Percentiles rank a stretch among this genome's conserved stretches.
These are phyloP conservation scores for Daldinia caldariorum DNA, from an alignment of 495 filamentous ascomycete species.

Conservation along the genomic window DNA sequence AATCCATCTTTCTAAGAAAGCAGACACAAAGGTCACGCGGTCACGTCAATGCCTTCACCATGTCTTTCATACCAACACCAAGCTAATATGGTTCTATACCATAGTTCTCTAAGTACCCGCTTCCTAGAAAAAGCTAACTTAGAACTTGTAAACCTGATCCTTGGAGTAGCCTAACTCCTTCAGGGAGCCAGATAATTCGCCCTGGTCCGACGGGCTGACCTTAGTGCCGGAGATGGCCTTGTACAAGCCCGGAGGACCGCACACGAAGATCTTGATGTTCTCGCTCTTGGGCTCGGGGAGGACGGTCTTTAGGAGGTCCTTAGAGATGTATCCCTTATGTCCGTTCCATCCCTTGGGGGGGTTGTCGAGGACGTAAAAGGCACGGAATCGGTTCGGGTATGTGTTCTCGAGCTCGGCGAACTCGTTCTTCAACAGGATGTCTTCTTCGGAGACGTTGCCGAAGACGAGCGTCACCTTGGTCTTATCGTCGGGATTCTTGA, in stretches of 20 bases:
- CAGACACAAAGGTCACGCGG: not conserved
- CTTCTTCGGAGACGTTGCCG: conserved; percentile 84
- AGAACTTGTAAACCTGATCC: conserved; percentile 99
- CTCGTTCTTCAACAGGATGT: conserved; percentile 89
- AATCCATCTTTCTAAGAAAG: conserved; percentile 14
- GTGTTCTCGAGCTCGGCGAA: conserved; percentile 85
- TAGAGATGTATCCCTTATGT: conserved; percentile 79
- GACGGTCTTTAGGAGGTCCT: conserved; percentile 91
- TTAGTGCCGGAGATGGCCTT: conserved; percentile 90
- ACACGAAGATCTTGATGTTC: conserved; percentile 92
- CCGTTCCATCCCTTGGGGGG: conserved; percentile 83
- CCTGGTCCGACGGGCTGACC: conserved; percentile 89
- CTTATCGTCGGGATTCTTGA: conserved; percentile 94
- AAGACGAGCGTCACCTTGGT: conserved; percentile 96
- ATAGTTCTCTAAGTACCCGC: conserved; percentile 4
- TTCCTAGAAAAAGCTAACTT: conserved; percentile 14
- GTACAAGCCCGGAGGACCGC: conserved; percentile 91
- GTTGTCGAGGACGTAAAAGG: conserved; percentile 88
- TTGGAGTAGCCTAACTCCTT: conserved; percentile 90
- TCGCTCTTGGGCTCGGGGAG: conserved; percentile 87
- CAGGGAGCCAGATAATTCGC: conserved; percentile 83
- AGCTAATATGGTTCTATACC: conserved; percentile 3
- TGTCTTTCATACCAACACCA: not conserved
- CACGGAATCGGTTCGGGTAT: conserved; percentile 90
- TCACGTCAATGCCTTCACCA: conserved; percentile 7